Evolutionary conservation across 1,284 basidiomycete species (phyloP), one percentile per base, ranked within the genome.

Genomic region (Albatrellus sp.): DNA sequence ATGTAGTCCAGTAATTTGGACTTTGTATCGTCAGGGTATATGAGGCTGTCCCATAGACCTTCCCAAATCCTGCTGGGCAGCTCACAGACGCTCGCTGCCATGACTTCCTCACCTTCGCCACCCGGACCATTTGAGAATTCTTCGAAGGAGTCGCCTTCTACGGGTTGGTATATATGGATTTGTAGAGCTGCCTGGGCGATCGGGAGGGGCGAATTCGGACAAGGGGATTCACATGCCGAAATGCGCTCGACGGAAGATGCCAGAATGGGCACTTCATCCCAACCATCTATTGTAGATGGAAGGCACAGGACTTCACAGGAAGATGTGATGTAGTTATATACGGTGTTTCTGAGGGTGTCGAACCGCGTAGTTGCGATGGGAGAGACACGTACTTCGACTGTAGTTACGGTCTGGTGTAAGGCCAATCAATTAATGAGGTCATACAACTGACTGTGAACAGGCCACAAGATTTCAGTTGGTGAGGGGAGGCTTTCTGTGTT

Each of bases 1-100:
- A 98, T 96, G 62, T 97, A 98, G 59, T 90, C 82, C 45, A 98
- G 71, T 10, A 98, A 69, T 48, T 82, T 83, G 45, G 80, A 65
- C 63, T 98, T 98, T 60, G 98, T 81, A 55, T 90, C 78, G 52
- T 88, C 86, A 5, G 81, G 73, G 60, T 96, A 98, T 55, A 98
- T 84, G 50, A 98, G 61, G 41, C 86, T 91, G 46, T 82, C 78
- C 80, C 96, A 98, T 3, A 98, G 65, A 0, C 94, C 92, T 50
- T 98, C 93, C 65, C 89, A 80, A 32, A 70, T 73, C 47, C 68
- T 61, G 48, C 82, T 89, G 0, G 93, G 94, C 30, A 98, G 71
- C 49, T 92, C 86, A 50, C 81, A 80, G 14, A 96, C 80, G 42
- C 74, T 85, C 1, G 91, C 93, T 2, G 93, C 89, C 60, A 86